phyloP scores from a whole-genome alignment of 306 rosid species.

The Quercus variabilis region DNA sequence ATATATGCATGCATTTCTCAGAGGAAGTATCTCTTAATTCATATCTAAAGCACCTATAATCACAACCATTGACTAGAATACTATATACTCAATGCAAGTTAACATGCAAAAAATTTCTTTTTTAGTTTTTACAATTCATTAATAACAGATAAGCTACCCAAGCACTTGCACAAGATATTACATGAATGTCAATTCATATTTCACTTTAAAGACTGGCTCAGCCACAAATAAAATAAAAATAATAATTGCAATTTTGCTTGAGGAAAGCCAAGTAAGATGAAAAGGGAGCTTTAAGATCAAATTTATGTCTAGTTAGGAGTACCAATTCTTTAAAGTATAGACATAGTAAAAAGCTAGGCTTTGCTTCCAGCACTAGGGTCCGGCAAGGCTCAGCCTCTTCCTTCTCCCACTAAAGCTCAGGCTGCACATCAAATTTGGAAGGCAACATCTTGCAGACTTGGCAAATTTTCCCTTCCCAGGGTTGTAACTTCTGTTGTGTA shows the following conservation, averaged over 20 bases:
- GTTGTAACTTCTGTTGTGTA: neutral
- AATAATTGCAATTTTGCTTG: neutral
- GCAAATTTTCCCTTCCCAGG: constrained; percentile 19
- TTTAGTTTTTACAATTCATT: neutral
- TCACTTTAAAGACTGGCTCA: neutral
- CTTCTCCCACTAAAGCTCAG: constrained; percentile 30
- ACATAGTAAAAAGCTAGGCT: neutral
- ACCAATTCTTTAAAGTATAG: neutral
- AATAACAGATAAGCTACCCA: neutral
- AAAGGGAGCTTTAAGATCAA: neutral
- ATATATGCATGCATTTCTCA: too few species aligned
- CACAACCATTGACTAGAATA: too few species aligned
- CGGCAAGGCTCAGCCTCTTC: constrained; percentile 22
- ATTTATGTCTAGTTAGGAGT: neutral
- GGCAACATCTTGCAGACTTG: constrained; percentile 24
- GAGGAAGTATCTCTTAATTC: too few species aligned
- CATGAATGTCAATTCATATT: neutral
- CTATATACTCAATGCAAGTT: neutral
- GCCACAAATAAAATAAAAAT: too few species aligned
- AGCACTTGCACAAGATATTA: neutral
- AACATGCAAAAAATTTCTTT: neutral
- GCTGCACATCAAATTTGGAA: constrained; percentile 32
- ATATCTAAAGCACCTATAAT: too few species aligned
- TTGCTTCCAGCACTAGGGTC: neutral
- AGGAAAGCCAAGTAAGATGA: neutral